phyloP scores from a whole-genome alignment of 768 basidiomycete species.

The Mycena sanguinolenta region DNA sequence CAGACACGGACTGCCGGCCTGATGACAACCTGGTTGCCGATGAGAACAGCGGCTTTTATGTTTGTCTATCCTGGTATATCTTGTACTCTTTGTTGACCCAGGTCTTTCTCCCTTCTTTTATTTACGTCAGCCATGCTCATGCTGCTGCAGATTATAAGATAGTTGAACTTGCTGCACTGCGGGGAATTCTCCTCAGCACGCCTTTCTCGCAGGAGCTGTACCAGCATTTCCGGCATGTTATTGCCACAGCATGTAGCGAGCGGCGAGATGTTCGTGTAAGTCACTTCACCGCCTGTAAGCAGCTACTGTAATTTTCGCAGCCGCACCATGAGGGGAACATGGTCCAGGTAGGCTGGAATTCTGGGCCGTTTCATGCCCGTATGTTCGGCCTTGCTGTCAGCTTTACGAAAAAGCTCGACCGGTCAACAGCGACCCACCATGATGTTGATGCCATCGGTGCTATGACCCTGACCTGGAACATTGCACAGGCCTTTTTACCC shows the following conservation, averaged over 20 bases:
- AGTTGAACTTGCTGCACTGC: too few species aligned
- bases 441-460: conserved; percentile 11
- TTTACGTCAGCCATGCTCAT: too few species aligned
- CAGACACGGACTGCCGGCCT: conserved; percentile 2
- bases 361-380: conserved; percentile 20
- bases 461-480: neutral
- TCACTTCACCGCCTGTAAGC: too few species aligned
- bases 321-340: neutral
- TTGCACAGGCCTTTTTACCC: neutral
- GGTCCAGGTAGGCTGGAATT: conserved; percentile 24
- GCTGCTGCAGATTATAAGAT: too few species aligned
- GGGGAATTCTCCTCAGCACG: too few species aligned
- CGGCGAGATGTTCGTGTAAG: too few species aligned
- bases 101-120: neutral
- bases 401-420: conserved; percentile 13
- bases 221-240: too few species aligned
- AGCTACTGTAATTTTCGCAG: neutral
- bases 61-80: neutral
- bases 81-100: neutral
- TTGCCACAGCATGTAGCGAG: too few species aligned
- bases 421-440: neutral
- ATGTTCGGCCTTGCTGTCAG: conserved; percentile 16
- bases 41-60: neutral
- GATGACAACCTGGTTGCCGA: neutral
- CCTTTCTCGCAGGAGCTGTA: too few species aligned